Percentiles rank a stretch among this genome's conserved stretches.
These are phyloP conservation scores for Saccharomyces eubayanus DNA, from an alignment of 805 yeast genomes.

Conservation along the genomic window DNA sequence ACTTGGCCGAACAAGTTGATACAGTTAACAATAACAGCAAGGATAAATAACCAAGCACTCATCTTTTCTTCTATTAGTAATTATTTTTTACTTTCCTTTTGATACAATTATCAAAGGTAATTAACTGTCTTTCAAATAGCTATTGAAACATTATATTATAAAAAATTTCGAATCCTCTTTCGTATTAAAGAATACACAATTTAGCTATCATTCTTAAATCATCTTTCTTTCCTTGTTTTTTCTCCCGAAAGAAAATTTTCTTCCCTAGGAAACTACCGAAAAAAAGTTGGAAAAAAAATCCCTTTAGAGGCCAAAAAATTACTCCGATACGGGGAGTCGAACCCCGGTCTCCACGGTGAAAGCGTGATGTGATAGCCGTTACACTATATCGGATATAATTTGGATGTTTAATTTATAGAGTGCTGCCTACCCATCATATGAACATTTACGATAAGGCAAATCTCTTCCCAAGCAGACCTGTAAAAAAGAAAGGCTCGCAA, in stretches of 20 bases:
- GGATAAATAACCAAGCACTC: constrained; percentile 36
- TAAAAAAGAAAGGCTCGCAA: too few species aligned
- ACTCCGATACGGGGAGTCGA: not conserved
- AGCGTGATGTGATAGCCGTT: not conserved
- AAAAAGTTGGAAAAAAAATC: not conserved
- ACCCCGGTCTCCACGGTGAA: not conserved
- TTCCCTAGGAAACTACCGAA: not conserved
- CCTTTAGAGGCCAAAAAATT: not conserved
- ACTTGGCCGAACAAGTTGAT: constrained; percentile 83
- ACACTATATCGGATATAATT: not conserved
- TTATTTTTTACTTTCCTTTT: not conserved
- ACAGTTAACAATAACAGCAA: constrained; percentile 75
- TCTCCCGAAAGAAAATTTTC: not conserved
- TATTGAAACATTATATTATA: not conserved
- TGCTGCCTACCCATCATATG: too few species aligned
- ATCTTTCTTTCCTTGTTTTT: not conserved
- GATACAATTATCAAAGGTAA: not conserved
- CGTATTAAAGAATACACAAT: not conserved
- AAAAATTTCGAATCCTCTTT: not conserved
- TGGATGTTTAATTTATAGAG: too few species aligned
- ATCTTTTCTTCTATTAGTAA: not conserved
- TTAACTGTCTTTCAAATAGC: not conserved
- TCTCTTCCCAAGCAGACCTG: too few species aligned
- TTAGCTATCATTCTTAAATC: not conserved
- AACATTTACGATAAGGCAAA: too few species aligned